These are phyloP conservation scores for Rhodotorula sp. DNA, from an alignment of 1,284 basidiomycete species.

Conservation along the genomic window DNA sequence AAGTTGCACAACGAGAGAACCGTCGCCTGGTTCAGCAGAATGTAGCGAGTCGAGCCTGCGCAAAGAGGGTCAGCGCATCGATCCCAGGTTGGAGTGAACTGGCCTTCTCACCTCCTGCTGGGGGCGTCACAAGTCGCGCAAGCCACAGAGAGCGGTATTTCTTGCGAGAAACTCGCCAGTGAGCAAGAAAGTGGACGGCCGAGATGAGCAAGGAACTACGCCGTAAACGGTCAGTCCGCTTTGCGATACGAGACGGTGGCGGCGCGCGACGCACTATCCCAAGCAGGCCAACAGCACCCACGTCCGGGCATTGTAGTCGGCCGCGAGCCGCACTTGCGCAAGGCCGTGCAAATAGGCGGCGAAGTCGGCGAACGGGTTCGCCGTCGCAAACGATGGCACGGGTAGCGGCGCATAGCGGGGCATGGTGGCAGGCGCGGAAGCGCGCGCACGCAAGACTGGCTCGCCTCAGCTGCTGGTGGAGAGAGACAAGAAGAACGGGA, in stretches of 20 bases:
- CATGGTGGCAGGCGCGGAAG: too few species aligned
- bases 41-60: constrained; percentile 2
- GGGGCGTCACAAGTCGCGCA: too few species aligned
- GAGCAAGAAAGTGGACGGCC: too few species aligned
- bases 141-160: too few species aligned
- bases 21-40: constrained; percentile 1
- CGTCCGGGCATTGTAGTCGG: not conserved
- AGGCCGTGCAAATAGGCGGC: not conserved
- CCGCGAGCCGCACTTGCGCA: not conserved
- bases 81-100: not conserved
- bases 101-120: not conserved
- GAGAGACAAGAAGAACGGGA: too few species aligned
- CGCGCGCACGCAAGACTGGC: too few species aligned
- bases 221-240: not conserved
- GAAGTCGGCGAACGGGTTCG: not conserved
- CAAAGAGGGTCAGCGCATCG: too few species aligned
- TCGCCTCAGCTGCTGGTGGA: too few species aligned
- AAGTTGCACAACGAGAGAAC: not conserved
- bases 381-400: not conserved
- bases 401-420: not conserved
- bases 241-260: too few species aligned
- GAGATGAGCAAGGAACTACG: too few species aligned
- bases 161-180: too few species aligned
- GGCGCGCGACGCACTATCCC: not conserved
- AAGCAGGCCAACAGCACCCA: not conserved